Evolutionary conservation across 768 basidiomycete genomes (phyloP).

Genomic region (Lentinula sp.): DNA sequence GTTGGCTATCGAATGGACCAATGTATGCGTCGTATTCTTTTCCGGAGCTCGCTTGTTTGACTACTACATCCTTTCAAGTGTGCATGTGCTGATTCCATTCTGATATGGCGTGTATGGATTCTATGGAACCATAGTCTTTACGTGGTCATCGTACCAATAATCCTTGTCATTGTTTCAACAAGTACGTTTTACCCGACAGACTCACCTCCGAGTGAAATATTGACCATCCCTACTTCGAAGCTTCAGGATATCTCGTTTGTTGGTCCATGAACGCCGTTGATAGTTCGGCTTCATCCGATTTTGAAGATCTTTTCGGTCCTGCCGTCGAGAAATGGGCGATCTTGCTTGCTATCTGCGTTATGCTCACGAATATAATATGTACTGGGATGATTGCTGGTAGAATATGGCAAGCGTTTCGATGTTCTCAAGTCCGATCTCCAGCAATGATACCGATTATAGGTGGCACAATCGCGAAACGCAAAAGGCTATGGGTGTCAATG

Average conservation of each 20-base stretch:
- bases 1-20: constrained; percentile 1
- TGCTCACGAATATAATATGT: constrained; percentile 5
- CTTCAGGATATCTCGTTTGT: not conserved
- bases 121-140: not conserved
- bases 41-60: not conserved
- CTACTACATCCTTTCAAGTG: not conserved
- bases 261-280: not conserved
- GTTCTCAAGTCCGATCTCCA: not conserved
- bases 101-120: not conserved
- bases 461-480: constrained; percentile 5
- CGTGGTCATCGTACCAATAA: not conserved
- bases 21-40: not conserved
- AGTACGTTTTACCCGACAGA: not conserved
- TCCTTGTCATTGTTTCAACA: constrained; percentile 1
- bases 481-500: not conserved
- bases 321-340: constrained; percentile 3
- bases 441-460: not conserved
- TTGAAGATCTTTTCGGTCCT: not conserved
- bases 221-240: not conserved
- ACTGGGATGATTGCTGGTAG: constrained; percentile 8
- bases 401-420: not conserved
- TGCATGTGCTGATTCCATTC: constrained; percentile 1
- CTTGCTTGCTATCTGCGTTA: constrained; percentile 1
- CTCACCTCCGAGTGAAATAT: not conserved
- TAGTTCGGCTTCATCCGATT: not conserved